Conservation (phyloP, 1,139 yeast genomes). For the Zygosaccharomyces pseudobailii region DNA sequence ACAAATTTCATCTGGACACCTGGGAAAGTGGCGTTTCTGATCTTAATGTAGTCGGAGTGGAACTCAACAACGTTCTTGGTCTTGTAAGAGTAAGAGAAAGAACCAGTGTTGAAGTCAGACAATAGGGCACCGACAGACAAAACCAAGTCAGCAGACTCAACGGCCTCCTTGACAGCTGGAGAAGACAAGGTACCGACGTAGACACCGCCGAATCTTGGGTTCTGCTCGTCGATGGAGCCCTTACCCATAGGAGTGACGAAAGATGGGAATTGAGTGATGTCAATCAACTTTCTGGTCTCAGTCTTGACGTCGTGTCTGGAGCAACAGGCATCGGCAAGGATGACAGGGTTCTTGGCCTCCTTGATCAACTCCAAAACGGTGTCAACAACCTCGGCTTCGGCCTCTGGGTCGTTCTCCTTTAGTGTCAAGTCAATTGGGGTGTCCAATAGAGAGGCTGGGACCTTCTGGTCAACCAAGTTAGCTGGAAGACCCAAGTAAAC, state of each 20-base stretch:
- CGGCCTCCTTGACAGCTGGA: conserved; percentile 71
- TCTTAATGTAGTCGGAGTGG: conserved; percentile 83
- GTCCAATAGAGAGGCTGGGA: conserved; percentile 52
- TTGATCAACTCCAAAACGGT: conserved; percentile 49
- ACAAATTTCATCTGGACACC: conserved; percentile 74
- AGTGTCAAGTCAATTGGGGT: conserved; percentile 61
- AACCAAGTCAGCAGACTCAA: conserved; percentile 72
- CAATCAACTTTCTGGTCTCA: conserved; percentile 60
- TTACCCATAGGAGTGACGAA: conserved; percentile 92
- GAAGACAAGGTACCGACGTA: conserved; percentile 76
- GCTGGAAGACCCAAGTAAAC: conserved; percentile 82
- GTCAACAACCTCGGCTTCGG: conserved; percentile 69
- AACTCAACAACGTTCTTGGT: conserved; percentile 80
- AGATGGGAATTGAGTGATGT: conserved; percentile 72
- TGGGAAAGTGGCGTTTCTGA: conserved; percentile 70
- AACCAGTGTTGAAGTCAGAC: conserved; percentile 87
- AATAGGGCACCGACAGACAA: conserved; percentile 76
- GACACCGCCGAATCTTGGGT: conserved; percentile 79
- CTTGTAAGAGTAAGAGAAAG: conserved; percentile 75
- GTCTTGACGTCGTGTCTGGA: conserved; percentile 64
- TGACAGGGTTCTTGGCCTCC: conserved; percentile 61
- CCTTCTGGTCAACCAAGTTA: conserved; percentile 63
- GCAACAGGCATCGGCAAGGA: conserved; percentile 85
- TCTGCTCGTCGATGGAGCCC: conserved; percentile 68
- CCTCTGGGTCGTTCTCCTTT: conserved; percentile 62